A percentile compares a stretch with the other conserved stretches of the same genome.
Evolutionary conservation across 176 grass and related monocot genomes (phyloP).

Genomic region (Avena sativa): DNA sequence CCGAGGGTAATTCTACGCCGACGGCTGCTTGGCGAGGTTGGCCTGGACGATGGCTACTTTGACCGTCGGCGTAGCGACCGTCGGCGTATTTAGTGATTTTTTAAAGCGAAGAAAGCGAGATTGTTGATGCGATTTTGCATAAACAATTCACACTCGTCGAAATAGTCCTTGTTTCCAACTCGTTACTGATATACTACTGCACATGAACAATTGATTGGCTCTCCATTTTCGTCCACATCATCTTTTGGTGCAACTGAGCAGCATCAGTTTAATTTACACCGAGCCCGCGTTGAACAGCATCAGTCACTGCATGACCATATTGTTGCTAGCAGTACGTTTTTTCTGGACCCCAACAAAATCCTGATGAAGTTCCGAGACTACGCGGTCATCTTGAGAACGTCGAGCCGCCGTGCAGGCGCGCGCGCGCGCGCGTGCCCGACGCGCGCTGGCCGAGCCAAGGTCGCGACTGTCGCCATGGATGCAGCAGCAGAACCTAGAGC

Average conservation of each 20-base stretch:
- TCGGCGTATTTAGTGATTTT: too few relatives aligned
- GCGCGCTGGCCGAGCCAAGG: background rate
- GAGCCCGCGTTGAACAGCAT: background rate
- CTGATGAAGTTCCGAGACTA: background rate
- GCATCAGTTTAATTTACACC: conserved; percentile 7
- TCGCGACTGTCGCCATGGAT: background rate
- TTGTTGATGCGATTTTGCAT: too few relatives aligned
- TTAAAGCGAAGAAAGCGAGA: too few relatives aligned
- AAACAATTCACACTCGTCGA: too few relatives aligned
- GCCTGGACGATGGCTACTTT: too few relatives aligned
- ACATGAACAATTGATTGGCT: too few relatives aligned
- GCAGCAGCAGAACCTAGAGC: conserved; percentile 46
- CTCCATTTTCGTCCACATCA: background rate
- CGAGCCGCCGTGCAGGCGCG: background rate
- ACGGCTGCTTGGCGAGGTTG: too few relatives aligned
- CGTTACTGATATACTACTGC: too few relatives aligned
- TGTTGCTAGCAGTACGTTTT: background rate
- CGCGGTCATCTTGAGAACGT: background rate
- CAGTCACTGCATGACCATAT: background rate
- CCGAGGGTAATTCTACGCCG: too few relatives aligned
- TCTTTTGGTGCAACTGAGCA: background rate
- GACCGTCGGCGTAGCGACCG: too few relatives aligned
- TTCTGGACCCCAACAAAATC: background rate
- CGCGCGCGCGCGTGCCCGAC: background rate
- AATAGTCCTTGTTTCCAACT: too few relatives aligned